phyloP scores from a whole-genome alignment of 495 filamentous ascomycete genomes.

The Paragyromitra xinjiangensis region DNA sequence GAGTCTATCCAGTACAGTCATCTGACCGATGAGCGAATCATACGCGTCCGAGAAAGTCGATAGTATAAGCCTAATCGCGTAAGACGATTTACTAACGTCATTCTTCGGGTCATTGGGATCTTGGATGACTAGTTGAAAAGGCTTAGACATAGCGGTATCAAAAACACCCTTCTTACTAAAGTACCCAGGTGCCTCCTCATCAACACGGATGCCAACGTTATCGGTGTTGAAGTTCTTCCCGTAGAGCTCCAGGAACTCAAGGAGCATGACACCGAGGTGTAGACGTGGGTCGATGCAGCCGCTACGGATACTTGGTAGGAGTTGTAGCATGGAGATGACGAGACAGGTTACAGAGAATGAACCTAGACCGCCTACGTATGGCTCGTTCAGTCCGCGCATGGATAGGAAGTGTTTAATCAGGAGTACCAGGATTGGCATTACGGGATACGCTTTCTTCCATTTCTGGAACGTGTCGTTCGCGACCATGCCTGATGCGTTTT shows the following conservation, averaged over 20 bases:
- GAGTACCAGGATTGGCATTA: conserved; percentile 81
- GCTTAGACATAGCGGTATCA: conserved; percentile 60
- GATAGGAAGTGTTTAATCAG: conserved; percentile 91
- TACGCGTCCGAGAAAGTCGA: conserved; percentile 71
- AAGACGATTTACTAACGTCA: conserved; percentile 85
- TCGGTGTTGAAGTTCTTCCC: conserved; percentile 77
- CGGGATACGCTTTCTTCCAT: conserved; percentile 81
- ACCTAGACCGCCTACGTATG: conserved; percentile 87
- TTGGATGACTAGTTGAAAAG: conserved; percentile 71
- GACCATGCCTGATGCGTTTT: conserved; percentile 80
- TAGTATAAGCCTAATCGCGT: conserved; percentile 70
- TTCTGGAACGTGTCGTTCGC: conserved; percentile 79
- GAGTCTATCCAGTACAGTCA: conserved; percentile 62
- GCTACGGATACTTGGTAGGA: conserved; percentile 72
- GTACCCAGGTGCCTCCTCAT: conserved; percentile 75
- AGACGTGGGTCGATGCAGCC: conserved; percentile 66
- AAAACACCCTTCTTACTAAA: conserved; percentile 59
- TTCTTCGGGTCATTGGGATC: conserved; percentile 86
- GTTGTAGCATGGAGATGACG: conserved; percentile 84
- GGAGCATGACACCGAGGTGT: conserved; percentile 78
- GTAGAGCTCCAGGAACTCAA: conserved; percentile 89
- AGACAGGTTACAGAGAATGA: conserved; percentile 94
- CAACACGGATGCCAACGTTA: conserved; percentile 76
- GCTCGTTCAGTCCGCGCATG: conserved; percentile 90
- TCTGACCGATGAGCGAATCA: conserved; percentile 64